These are phyloP conservation scores for Suillus decipiens DNA, from an alignment of 768 basidiomycete genomes.

Conservation along the genomic window DNA sequence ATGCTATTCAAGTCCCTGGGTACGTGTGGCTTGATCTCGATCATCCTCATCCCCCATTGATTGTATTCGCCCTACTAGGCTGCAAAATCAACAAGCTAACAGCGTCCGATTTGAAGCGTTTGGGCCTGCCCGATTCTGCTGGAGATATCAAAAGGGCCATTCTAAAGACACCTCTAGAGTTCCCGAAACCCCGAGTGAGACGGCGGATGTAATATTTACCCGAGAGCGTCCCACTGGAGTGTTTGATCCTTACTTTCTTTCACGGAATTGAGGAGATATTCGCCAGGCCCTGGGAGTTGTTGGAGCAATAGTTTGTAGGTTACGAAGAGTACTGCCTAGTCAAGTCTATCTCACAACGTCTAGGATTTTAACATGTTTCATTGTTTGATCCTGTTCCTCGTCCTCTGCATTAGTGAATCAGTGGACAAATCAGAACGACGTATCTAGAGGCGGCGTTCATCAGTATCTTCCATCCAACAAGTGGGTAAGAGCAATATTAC, in stretches of 20 bases:
- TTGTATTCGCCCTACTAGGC: slow-evolving; percentile 42
- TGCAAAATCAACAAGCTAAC: slow-evolving; percentile 67
- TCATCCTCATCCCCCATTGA: background rate
- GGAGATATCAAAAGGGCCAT: slow-evolving; percentile 71
- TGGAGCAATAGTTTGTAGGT: too few relatives aligned
- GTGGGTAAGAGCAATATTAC: too few relatives aligned
- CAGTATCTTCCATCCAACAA: too few relatives aligned
- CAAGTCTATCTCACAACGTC: background rate
- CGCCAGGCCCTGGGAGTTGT: background rate
- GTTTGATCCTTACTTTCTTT: background rate
- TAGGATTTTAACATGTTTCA: background rate
- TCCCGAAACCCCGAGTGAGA: slow-evolving; percentile 63
- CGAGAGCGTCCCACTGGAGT: background rate
- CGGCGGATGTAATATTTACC: slow-evolving; percentile 26
- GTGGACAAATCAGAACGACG: too few relatives aligned
- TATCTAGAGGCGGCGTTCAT: too few relatives aligned
- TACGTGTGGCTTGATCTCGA: slow-evolving; percentile 26
- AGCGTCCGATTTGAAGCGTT: slow-evolving; percentile 62
- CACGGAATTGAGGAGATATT: background rate
- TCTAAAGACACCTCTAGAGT: slow-evolving; percentile 74
- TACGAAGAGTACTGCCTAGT: background rate
- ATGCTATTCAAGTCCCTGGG: slow-evolving; percentile 77
- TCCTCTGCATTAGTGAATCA: too few relatives aligned
- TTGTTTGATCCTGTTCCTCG: too few relatives aligned
- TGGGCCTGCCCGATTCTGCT: slow-evolving; percentile 66